phyloP scores from a whole-genome alignment of 805 yeast species.

The Hanseniaspora meyeri region DNA sequence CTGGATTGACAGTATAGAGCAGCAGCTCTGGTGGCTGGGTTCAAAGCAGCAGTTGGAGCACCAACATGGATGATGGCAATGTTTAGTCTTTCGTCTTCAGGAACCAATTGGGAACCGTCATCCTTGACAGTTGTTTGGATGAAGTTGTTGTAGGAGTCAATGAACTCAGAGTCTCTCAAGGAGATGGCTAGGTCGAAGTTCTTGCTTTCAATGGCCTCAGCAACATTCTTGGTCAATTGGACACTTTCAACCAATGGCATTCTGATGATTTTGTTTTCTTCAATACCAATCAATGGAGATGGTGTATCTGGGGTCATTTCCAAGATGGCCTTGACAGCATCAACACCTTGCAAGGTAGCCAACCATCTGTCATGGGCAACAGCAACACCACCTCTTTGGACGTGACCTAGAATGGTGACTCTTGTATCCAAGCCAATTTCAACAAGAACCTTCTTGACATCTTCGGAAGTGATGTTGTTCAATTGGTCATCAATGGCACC shows the following conservation, averaged over 20 bases:
- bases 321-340: constrained; percentile 64
- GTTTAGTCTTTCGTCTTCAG: constrained; percentile 49
- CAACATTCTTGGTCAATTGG: constrained; percentile 55
- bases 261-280: constrained; percentile 58
- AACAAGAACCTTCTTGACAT: constrained; percentile 54
- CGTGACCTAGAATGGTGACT: constrained; percentile 67
- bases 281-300: constrained; percentile 65
- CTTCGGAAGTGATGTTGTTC: constrained; percentile 52
- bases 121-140: constrained; percentile 57
- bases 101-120: constrained; percentile 43
- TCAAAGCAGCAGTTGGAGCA: constrained; percentile 96
- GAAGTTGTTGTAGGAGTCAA: constrained; percentile 50
- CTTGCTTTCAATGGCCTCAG: constrained; percentile 50
- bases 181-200: constrained; percentile 60
- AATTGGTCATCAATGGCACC: constrained; percentile 66
- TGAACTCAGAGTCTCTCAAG: constrained; percentile 58
- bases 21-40: constrained; percentile 83
- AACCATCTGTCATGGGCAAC: constrained; percentile 60
- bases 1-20: constrained; percentile 75
- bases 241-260: constrained; percentile 65
- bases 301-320: constrained; percentile 59
- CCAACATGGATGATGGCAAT: constrained; percentile 87
- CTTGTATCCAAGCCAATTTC: constrained; percentile 64
- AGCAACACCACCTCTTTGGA: constrained; percentile 74
- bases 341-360: constrained; percentile 73